Base-by-base conservation (phyloP, 169 alveolate species). In the Cardiosporidium cionae region DNA sequence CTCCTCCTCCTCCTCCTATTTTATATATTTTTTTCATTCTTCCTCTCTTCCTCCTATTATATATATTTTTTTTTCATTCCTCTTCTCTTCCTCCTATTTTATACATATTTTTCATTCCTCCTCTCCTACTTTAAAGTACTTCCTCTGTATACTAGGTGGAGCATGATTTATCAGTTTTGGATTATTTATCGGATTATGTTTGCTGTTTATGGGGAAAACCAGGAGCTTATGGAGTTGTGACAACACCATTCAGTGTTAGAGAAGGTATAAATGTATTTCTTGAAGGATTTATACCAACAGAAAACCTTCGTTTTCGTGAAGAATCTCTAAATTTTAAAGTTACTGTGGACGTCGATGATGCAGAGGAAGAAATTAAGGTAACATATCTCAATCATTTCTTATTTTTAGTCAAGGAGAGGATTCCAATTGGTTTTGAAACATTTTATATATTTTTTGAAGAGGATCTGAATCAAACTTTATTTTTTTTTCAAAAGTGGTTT, bases 191-290 rank as follows among this genome's bases (percentile, higher is more conserved):
- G 31, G 99, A 98, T 85, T 94, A 90, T 86, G 92, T 98, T 23
- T 98, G 99, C 80, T 96, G 99, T 68, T 92, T 98, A 64, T 98
- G 98, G 96, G 99, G 99, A 25, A 84, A 86, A 23, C 98, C 99
- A 27, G 97, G 98, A 29, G 99, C 96, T 33, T 98, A 98, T 84
- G 99, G 99, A n/a, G 99, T 98, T 0, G 99, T 98, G 7, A 96
- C 99, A n/a, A 89, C 95, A 87, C 99, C 99, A 29, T 96, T 93
- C 82, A 88, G 97, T 65, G 99, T 98, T 0, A 83, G 99, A 44
- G 99, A 98, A 87, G 97, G 98, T 32, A 96, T 98, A 86, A 98
- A 98, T 84, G 91, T 97, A 3, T 98, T 97, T 89, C 85, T 98
- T 33, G 99, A 95, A 66, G 99, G 99, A 32, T 97, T 97, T 80